Base-by-base conservation (phyloP, 2,329 filamentous ascomycete species). In the Raffaelea arxii region DNA sequence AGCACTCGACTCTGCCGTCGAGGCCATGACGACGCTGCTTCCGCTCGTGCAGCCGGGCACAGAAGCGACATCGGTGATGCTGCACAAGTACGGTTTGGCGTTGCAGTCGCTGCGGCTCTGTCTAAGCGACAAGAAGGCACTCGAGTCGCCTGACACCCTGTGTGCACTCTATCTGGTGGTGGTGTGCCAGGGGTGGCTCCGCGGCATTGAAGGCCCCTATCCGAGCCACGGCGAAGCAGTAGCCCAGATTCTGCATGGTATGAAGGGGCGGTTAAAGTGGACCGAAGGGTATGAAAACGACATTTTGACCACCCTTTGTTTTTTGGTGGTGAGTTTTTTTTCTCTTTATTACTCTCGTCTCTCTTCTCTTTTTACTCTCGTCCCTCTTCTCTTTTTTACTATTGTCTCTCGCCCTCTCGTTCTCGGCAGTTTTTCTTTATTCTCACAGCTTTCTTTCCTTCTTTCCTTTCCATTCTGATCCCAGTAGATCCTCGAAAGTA, bases 111-210 rank as follows among this genome's bases (percentile, higher is more conserved):
- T 53, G 18, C 51, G 49, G 6, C 4, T 25, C 1, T 25, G 41
- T n/a, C 46, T 53, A 2, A 19, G 40, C 22, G 30, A 43, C 19
- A 25, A 25, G 2, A 14, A n/a, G 1, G 21, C 35, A 4, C 14
- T 35, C 6, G 36, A 6, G 24, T 23, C 46, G 11, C 42, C 46
- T 14, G 25, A 51, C 12, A 51, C 49, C 3, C 47, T 53, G 1
- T 53, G 51, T 18, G 51, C 51, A 1, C 43, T 53, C 1, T 53
- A 53, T 18, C 43, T 53, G 2, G 18, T 49, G 2, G 49, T 51
- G 6, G 23, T 51, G 16, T 46, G 45, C 35, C 49, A 49, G n/a
- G 49, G 51, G 9, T 53, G 51, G 51, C 25, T 53, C 25, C 47
- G 23, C 10, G 23, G 35, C 23, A 38, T 46, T 1, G 49, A 45